Evolutionary conservation across 352 stramenopile genomes (phyloP), one percentile per base, ranked within the genome.

Genomic region (Pythium pectinolyticum): DNA sequence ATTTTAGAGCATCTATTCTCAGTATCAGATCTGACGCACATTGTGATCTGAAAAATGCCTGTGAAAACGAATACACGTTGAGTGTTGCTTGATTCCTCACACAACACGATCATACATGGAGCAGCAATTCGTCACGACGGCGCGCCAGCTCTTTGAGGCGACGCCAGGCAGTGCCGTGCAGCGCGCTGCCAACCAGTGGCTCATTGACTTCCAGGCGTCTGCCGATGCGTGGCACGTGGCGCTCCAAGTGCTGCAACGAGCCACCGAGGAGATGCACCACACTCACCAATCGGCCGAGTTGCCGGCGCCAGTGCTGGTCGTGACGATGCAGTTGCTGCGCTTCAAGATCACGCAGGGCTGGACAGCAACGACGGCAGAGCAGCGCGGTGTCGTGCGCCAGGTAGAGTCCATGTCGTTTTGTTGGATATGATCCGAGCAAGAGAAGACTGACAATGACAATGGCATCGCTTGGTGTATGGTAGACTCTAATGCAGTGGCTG

Each of bases 241-340:
- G 27, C 62, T 92, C 31, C 69, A 84, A 37, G 68, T 90, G 56
- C 69, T 92, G 28, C 57, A 84, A 58, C 61, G 63, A 25, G 51
- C 63, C 49, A 61, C 55, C 2, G 14, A 46, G 47, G 52, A 58
- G 40, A 69, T 72, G 11, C 66, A 48, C 20, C 35, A 41, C 63
- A 77, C 28, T 39, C 50, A 39, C 25, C n/a, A 30, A 15, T 20
- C 14, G 19, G 28, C 15, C 49, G 48, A 25, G 66, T 51, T 69
- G 59, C n/a, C 73, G 54, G 32, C 64, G 20, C 46, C 57, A 3
- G 69, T 88, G 54, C 67, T 90, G 27, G 75, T 88, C 41, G 80
- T 90, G 32, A 82, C 80, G 19, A 75, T 87, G 70, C 84, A 92
- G 65, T 78, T 92, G 54, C 52, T 92, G 48, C 80, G 82, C 0